Evolutionary conservation across 2,329 filamentous ascomycete genomes (phyloP).

Genomic region (Ilyonectria mors-panacis): DNA sequence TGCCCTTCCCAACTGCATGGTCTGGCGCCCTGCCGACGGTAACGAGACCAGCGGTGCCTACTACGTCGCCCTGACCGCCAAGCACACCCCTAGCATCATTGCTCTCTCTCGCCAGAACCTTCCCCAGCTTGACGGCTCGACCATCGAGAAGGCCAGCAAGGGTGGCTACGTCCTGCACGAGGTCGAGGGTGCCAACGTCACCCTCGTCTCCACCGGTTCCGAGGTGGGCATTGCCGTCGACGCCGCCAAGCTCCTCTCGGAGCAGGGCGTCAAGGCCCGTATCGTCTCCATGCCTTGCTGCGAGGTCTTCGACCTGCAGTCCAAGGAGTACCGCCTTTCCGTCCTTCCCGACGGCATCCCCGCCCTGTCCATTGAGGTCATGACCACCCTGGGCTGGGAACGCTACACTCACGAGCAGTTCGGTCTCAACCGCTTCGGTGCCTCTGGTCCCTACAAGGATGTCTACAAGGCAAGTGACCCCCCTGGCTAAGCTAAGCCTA

Average conservation of each 20-base stretch:
- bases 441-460: conserved; percentile 96
- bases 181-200: conserved; percentile 86
- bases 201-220: conserved; percentile 94
- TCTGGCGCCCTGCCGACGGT: conserved; percentile 98
- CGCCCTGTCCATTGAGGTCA: conserved; percentile 93
- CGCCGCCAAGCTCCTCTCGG: conserved; percentile 91
- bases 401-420: conserved; percentile 99
- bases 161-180: conserved; percentile 95
- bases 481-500: conserved; percentile 23
- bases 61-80: conserved; percentile 93
- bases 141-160: conserved; percentile 90
- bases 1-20: conserved; percentile 98
- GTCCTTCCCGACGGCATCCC: conserved; percentile 96
- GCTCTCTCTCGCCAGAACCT: conserved; percentile 98
- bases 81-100: conserved; percentile 91
- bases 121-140: conserved; percentile 95
- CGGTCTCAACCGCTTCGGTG: conserved; percentile 98
- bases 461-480: conserved; percentile 84
- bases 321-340: conserved; percentile 94
- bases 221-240: conserved; percentile 96
- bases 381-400: conserved; percentile 98
- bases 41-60: conserved; percentile 99
- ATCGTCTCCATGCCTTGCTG: conserved; percentile 97
- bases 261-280: conserved; percentile 89
- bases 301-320: conserved; percentile 95